These are phyloP conservation scores for Zea luxurians DNA, from an alignment of 176 grass and related monocot genomes.

Conservation along the genomic window DNA sequence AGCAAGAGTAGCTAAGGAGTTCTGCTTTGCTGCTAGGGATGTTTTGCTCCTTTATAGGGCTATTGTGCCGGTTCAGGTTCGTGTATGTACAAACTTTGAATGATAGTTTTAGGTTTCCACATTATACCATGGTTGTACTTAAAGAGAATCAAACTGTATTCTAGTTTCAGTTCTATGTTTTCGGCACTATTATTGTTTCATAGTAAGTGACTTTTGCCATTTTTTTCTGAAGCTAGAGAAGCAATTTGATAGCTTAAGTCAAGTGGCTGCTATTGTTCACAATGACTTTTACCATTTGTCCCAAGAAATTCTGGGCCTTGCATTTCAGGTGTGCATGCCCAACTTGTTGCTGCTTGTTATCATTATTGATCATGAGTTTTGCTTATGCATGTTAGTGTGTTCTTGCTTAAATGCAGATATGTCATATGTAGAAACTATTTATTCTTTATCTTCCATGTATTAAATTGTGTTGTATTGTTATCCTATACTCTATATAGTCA, in stretches of 20 bases:
- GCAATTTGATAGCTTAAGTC: constrained; percentile 67
- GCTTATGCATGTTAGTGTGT: constrained; percentile 28
- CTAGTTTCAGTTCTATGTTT: constrained; percentile 16
- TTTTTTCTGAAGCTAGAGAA: constrained; percentile 74
- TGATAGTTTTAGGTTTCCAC: constrained; percentile 15
- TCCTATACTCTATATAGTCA: not conserved
- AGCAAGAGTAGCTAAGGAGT: constrained; percentile 81
- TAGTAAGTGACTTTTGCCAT: constrained; percentile 22
- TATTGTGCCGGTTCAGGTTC: constrained; percentile 84
- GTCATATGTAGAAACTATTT: not conserved
- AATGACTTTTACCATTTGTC: constrained; percentile 85
- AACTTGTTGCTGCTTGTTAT: constrained; percentile 18
- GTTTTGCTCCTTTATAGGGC: constrained; percentile 87
- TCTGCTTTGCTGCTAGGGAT: constrained; percentile 91
- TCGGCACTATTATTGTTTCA: constrained; percentile 21
- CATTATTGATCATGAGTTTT: constrained; percentile 27
- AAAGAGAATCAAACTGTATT: not conserved
- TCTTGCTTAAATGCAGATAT: constrained; percentile 10
- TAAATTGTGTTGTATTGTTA: not conserved
- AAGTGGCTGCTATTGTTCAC: constrained; percentile 80
- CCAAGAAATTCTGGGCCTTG: constrained; percentile 91
- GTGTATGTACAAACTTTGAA: constrained; percentile 35
- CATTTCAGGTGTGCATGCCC: constrained; percentile 74
- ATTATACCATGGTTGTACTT: not conserved
- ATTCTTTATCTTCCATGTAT: constrained; percentile 4